phyloP scores from a whole-genome alignment of 345 rosid species.

The Aegle marmelos region DNA sequence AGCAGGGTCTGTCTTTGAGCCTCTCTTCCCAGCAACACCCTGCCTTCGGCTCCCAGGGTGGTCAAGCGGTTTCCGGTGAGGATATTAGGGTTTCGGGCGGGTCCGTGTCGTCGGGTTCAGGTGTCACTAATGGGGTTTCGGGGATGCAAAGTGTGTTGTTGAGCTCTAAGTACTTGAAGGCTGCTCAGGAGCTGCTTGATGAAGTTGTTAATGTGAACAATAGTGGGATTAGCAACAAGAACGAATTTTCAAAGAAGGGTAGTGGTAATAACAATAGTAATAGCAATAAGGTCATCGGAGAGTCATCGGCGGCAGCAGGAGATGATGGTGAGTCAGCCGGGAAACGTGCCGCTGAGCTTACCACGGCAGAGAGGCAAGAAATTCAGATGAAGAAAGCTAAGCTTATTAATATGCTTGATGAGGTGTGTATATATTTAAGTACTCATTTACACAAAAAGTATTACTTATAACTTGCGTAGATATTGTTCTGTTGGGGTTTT shows the following conservation, averaged over 20 bases:
- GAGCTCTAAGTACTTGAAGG: conserved; percentile 94
- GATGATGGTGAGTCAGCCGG: conserved; percentile 49
- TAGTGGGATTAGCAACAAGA: conserved; percentile 23
- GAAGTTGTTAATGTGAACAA: conserved; percentile 83
- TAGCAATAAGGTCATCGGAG: conserved; percentile 45
- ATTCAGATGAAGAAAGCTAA: conserved; percentile 98
- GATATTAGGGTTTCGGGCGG: conserved; percentile 51
- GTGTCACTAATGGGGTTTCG: conserved; percentile 62
- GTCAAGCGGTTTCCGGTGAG: conserved; percentile 38
- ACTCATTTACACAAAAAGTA: not conserved
- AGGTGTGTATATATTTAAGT: conserved; percentile 42
- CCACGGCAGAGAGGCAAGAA: conserved; percentile 89
- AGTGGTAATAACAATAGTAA: conserved; percentile 28
- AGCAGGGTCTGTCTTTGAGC: conserved; percentile 73
- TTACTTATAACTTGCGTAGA: not conserved
- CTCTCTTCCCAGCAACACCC: conserved; percentile 83
- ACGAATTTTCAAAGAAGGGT: conserved; percentile 42
- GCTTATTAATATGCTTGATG: conserved; percentile 85
- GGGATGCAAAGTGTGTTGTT: conserved; percentile 59
- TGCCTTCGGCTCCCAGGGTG: conserved; percentile 52
- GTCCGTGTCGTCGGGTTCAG: conserved; percentile 71
- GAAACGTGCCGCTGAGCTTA: conserved; percentile 55
- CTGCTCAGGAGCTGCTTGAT: conserved; percentile 88
- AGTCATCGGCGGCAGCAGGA: conserved; percentile 43
- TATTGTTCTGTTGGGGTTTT: not conserved